A percentile compares a stretch with the other conserved stretches of the same genome.
Conservation (phyloP, 805 yeast genomes). For the Zygosaccharomyces bisporus region DNA sequence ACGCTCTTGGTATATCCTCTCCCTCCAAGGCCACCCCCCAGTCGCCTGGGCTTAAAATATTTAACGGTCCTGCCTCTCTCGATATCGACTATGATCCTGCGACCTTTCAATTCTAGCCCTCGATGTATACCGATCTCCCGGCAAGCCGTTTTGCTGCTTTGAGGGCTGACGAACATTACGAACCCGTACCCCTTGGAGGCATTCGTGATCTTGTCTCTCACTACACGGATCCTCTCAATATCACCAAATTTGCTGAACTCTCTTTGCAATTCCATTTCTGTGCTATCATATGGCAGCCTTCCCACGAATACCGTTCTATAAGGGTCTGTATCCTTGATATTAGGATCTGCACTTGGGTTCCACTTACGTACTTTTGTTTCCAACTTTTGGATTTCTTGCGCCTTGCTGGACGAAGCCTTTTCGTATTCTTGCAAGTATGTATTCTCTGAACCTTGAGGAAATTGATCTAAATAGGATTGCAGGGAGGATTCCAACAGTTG, state of each 20-base stretch:
- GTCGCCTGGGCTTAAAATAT: slow-evolving; percentile 66
- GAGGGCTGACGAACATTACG: slow-evolving; percentile 59
- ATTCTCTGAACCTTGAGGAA: slow-evolving; percentile 26
- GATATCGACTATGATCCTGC: slow-evolving; percentile 63
- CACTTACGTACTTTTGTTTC: slow-evolving; percentile 40
- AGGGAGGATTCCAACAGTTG: slow-evolving; percentile 24
- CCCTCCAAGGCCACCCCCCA: slow-evolving; percentile 96
- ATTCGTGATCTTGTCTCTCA: slow-evolving; percentile 47
- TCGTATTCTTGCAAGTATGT: slow-evolving; percentile 30
- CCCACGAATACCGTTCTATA: slow-evolving; percentile 74
- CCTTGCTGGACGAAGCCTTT: slow-evolving; percentile 16
- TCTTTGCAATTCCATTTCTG: slow-evolving; percentile 65
- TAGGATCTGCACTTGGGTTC: slow-evolving; percentile 57
- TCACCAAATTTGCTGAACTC: slow-evolving; percentile 64
- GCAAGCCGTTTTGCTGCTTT: slow-evolving; percentile 59
- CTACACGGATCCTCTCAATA: slow-evolving; percentile 59
- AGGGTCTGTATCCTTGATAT: slow-evolving; percentile 63
- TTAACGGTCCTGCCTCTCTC: slow-evolving; percentile 65
- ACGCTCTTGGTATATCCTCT: slow-evolving; percentile 46
- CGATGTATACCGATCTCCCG: slow-evolving; percentile 48
- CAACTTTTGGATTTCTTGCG: slow-evolving; percentile 31
- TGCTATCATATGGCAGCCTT: slow-evolving; percentile 58
- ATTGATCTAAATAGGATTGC: slow-evolving; percentile 33
- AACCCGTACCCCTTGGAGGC: slow-evolving; percentile 83
- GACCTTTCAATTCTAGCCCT: slow-evolving; percentile 46